phyloP scores from a whole-genome alignment of 1,284 basidiomycete genomes.

The Acaromyces ingoldii region DNA sequence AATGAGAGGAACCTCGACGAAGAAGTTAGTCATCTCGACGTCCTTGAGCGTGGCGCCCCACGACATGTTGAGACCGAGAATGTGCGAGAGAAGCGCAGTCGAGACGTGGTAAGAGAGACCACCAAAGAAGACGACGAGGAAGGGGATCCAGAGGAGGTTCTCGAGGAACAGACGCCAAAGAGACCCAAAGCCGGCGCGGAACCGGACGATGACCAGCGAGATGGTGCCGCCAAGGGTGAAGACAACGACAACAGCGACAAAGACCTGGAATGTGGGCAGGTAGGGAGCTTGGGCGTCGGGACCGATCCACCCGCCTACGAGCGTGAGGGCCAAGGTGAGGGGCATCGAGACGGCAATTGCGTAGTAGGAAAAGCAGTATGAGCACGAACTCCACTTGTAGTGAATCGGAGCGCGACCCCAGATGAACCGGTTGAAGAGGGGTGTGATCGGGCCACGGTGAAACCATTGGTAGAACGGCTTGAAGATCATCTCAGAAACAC shows the following conservation, averaged over 20 bases:
- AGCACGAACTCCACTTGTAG: slow-evolving; percentile 67
- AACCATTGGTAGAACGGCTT: slow-evolving; percentile 62
- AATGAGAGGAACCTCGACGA: slow-evolving; percentile 77
- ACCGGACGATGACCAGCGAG: slow-evolving; percentile 67
- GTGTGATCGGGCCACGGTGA: slow-evolving; percentile 63
- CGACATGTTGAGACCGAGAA: slow-evolving; percentile 76
- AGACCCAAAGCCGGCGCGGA: slow-evolving; percentile 65
- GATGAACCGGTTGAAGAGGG: slow-evolving; percentile 54
- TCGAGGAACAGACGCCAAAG: slow-evolving; percentile 60
- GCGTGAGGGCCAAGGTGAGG: slow-evolving; percentile 66
- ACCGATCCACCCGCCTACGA: slow-evolving; percentile 65
- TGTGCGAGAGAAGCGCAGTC: slow-evolving; percentile 69
- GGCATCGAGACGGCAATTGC: slow-evolving; percentile 67
- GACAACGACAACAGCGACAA: slow-evolving; percentile 69
- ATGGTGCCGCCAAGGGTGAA: slow-evolving; percentile 70
- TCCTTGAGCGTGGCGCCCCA: slow-evolving; percentile 56
- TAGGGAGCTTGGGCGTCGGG: slow-evolving; percentile 64
- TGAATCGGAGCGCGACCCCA: slow-evolving; percentile 52
- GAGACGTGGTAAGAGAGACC: slow-evolving; percentile 55
- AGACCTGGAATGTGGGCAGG: slow-evolving; percentile 61
- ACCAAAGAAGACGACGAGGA: slow-evolving; percentile 49
- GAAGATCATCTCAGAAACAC: slow-evolving; percentile 54
- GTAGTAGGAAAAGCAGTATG: slow-evolving; percentile 73
- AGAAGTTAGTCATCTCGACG: slow-evolving; percentile 61
- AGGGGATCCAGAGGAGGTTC: slow-evolving; percentile 70